Evolutionary conservation across 2,329 filamentous ascomycete genomes (phyloP).

Genomic region (Botrytis pseudocinerea): DNA sequence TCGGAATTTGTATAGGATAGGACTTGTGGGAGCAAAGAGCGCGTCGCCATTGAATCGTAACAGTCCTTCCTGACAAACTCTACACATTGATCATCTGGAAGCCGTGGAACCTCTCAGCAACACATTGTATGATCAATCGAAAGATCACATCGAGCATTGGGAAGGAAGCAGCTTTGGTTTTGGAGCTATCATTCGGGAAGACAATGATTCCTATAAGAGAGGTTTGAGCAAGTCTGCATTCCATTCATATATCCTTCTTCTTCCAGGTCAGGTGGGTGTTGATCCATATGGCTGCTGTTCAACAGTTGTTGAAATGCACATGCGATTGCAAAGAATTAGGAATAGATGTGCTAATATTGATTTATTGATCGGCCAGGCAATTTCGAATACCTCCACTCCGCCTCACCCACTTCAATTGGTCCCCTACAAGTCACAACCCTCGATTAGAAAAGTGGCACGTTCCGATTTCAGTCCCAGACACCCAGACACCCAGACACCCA

Average conservation of each 20-base stretch:
- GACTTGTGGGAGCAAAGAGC: not conserved
- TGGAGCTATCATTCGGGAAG: not conserved
- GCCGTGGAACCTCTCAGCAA: not conserved
- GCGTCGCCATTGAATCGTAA: slow-evolving; percentile 5
- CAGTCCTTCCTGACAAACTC: not conserved
- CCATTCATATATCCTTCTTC: not conserved
- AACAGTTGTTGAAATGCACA: not conserved
- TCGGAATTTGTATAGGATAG: not conserved
- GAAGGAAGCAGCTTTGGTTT: not conserved
- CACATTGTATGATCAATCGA: not conserved
- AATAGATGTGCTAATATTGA: slow-evolving; percentile 16
- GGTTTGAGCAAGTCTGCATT: slow-evolving; percentile 18
- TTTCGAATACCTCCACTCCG: slow-evolving; percentile 15
- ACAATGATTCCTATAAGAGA: slow-evolving; percentile 8
- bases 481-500: not conserved
- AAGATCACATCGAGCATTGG: not conserved
- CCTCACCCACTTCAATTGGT: not conserved
- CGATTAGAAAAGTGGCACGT: slow-evolving; percentile 18
- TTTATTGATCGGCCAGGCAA: slow-evolving; percentile 11
- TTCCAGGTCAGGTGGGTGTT: not conserved
- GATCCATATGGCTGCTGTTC: not conserved
- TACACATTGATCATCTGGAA: slow-evolving; percentile 1
- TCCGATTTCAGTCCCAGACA: not conserved
- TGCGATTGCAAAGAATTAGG: not conserved
- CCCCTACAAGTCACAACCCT: slow-evolving; percentile 6